Percentiles rank a stretch among this genome's conserved stretches.
phyloP scores from a whole-genome alignment of 1,139 yeast genomes.

The Scheffersomyces illinoinensis region DNA sequence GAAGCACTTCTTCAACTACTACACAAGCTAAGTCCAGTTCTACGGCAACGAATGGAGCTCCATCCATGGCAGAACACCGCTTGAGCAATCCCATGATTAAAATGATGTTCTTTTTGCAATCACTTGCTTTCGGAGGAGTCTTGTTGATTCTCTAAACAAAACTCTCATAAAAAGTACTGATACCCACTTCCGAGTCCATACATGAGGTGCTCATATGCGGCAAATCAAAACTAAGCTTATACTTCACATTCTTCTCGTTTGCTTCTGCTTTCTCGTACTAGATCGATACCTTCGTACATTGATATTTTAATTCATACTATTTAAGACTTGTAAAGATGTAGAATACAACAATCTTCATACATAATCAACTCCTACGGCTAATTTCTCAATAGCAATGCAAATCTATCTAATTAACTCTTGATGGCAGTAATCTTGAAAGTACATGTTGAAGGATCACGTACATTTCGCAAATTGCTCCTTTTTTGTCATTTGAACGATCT shows the following conservation, averaged over 20 bases:
- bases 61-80: constrained; percentile 6
- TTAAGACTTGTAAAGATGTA: neutral
- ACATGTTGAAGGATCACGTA: too few species aligned
- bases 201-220: neutral
- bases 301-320: neutral
- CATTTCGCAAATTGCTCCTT: neutral
- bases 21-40: constrained; percentile 3
- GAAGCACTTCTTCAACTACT: constrained; percentile 7
- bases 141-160: constrained; percentile 11
- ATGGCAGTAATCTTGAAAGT: too few species aligned
- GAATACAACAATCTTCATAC: neutral
- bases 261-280: neutral
- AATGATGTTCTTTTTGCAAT: constrained; percentile 17
- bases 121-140: constrained; percentile 23
- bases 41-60: constrained; percentile 11
- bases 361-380: neutral
- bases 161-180: neutral
- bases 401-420: too few species aligned
- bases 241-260: neutral
- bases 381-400: too few species aligned
- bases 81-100: constrained; percentile 14
- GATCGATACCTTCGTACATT: neutral
- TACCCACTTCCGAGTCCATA: neutral
- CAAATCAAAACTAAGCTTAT: neutral
- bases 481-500: neutral